These are phyloP conservation scores for Suillus discolor DNA, from an alignment of 768 basidiomycete species.

Conservation along the genomic window DNA sequence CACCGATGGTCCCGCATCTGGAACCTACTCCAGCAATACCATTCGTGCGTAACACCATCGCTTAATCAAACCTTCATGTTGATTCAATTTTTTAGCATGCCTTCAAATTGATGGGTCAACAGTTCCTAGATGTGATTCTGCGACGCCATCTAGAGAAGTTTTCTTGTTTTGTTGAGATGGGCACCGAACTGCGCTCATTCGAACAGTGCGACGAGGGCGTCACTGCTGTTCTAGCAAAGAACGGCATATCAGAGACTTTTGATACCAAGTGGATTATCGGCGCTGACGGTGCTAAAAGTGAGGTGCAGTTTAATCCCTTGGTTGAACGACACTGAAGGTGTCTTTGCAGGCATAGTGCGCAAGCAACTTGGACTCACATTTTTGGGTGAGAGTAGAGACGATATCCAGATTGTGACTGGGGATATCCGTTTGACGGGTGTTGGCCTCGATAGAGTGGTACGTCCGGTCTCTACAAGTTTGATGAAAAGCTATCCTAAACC, in stretches of 20 bases:
- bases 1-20: conserved; percentile 17
- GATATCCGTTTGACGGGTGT: conserved; percentile 39
- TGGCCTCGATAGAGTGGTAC: conserved; percentile 41
- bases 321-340: not conserved
- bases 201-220: conserved; percentile 37
- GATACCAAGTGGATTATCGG: conserved; percentile 16
- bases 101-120: conserved; percentile 12
- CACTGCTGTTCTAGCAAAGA: conserved; percentile 15
- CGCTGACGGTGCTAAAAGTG: conserved; percentile 21
- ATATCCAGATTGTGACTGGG: conserved; percentile 27
- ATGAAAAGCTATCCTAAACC: not conserved
- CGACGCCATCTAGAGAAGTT: conserved; percentile 23
- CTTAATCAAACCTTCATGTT: not conserved
- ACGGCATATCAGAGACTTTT: conserved; percentile 7
- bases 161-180: conserved; percentile 37
- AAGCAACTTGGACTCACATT: conserved; percentile 17
- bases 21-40: conserved; percentile 27
- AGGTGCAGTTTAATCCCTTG: not conserved
- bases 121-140: conserved; percentile 29
- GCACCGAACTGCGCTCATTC: conserved; percentile 36
- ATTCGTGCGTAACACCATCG: conserved; percentile 21
- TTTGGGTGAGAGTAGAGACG: conserved; percentile 33
- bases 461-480: conserved; percentile 1
- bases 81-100: not conserved
- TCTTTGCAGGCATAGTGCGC: conserved; percentile 6